Evolutionary conservation across 805 yeast genomes (phyloP).

Genomic region (Kazachstania africana): DNA sequence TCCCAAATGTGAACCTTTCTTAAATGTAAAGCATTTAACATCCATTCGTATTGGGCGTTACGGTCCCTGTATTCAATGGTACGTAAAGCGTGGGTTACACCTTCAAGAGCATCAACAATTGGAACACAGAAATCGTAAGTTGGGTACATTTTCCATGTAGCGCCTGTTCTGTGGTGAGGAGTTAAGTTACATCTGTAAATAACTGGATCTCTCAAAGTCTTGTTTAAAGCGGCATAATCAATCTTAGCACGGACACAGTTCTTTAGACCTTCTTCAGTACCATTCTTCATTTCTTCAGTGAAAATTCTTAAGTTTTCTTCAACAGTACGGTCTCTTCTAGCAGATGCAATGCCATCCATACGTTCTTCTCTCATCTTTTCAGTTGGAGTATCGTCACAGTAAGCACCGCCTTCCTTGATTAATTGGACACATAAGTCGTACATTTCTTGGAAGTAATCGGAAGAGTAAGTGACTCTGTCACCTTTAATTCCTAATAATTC

Average conservation of each 20-base stretch:
- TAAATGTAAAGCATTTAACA: constrained; percentile 65
- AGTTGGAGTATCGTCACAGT: constrained; percentile 91
- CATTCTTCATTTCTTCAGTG: constrained; percentile 85
- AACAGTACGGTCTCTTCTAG: constrained; percentile 82
- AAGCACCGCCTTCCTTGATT: constrained; percentile 94
- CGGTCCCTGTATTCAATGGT: constrained; percentile 98
- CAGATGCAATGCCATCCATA: constrained; percentile 91
- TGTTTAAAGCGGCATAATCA: constrained; percentile 81
- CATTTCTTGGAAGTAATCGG: constrained; percentile 89
- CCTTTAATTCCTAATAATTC: constrained; percentile 86
- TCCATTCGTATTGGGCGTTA: constrained; percentile 97
- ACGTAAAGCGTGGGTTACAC: constrained; percentile 95
- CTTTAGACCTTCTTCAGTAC: constrained; percentile 84
- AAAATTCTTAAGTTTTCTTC: constrained; percentile 86
- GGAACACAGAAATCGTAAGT: constrained; percentile 99
- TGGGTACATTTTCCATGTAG: constrained; percentile 92
- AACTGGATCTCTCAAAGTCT: constrained; percentile 95
- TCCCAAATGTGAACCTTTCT: constrained; percentile 97
- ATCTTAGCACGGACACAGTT: constrained; percentile 96
- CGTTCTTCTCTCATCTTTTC: constrained; percentile 98
- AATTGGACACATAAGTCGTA: constrained; percentile 72
- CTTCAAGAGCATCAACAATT: constrained; percentile 88
- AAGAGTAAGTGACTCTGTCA: constrained; percentile 77
- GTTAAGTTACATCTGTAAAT: constrained; percentile 94
- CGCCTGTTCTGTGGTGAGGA: constrained; percentile 96